Base-by-base conservation (phyloP, 129 eudicot genomes). In the Arctium lappa region DNA sequence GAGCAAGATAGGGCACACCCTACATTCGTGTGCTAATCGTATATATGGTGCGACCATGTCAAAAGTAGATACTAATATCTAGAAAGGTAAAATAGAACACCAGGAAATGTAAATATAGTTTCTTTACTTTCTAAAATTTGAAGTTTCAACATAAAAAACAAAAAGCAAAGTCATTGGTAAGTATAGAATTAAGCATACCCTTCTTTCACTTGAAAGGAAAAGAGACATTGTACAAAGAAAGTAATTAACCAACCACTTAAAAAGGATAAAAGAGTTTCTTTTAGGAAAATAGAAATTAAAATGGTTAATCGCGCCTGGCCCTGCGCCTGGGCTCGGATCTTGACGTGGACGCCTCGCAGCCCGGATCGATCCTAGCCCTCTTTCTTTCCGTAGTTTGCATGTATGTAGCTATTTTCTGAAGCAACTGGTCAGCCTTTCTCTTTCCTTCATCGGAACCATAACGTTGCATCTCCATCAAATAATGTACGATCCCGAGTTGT, bases 401-500 rank as follows among this genome's bases (percentile, higher is more conserved):
- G 73, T 70, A 88, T 63, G 93, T 79, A 44, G 80, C 88, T 72
- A 92, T 80, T 16, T 86, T 75, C 72, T 89, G 93, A 13, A 92
- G 87, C 85, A 92, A 79, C 60, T 82, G 89, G 6, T 78, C 74
- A 3, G 97, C 94, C 82, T 92, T 92, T 11, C 93, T 72, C 80
- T 84, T 92, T 3, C 91, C 94, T 85, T 94, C 87, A 15, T 92
- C 93, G 0, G 97, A 89, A 31, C 97, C 97, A 83, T 79, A 73
- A 62, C 77, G 88, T 2, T 88, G 74, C 80, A 90, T 53, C 42
- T 90, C 89, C n/a, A 76, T 39, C 22, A 92, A 44, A 1, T 83
- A 85, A 5, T 76, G 62, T 90, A 85, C 80, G 1, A 89, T 46
- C 13, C 91, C 94, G 4, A 85, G 82, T 62, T 89, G 86, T 77